Percentiles rank a stretch among this genome's conserved stretches.
Evolutionary conservation across 495 filamentous ascomycete genomes (phyloP).

Genomic region (Collariella sp.): DNA sequence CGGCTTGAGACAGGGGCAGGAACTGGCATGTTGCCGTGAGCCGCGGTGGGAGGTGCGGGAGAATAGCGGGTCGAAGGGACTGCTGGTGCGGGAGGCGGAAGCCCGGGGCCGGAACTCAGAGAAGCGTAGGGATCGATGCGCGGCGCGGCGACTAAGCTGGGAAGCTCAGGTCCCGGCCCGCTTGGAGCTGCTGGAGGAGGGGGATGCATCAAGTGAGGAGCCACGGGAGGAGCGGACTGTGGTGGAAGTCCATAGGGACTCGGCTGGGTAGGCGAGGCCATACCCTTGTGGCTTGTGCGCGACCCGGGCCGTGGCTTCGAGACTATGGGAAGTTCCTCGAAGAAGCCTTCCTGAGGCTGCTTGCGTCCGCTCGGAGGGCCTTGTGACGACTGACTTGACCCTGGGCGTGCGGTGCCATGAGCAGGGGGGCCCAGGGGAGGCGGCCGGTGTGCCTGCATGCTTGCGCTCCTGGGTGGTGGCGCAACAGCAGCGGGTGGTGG

Average conservation of each 20-base stretch:
- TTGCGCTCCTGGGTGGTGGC: conserved; percentile 53
- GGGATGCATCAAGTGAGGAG: conserved; percentile 10
- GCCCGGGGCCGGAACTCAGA: conserved; percentile 33
- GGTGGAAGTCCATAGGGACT: conserved; percentile 27
- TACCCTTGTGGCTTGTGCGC: conserved; percentile 28
- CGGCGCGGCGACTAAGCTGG: conserved; percentile 46
- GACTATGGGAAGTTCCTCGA: conserved; percentile 74
- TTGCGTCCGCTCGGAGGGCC: conserved; percentile 21
- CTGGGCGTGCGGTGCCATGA: conserved; percentile 24
- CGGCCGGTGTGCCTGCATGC: conserved; percentile 40
- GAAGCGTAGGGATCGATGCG: conserved; percentile 55
- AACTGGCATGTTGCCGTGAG: conserved; percentile 25
- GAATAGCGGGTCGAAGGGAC: conserved; percentile 46
- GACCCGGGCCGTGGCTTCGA: conserved; percentile 48
- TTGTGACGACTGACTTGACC: conserved; percentile 28
- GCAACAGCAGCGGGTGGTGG: conserved; percentile 37
- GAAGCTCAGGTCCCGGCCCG: conserved; percentile 20
- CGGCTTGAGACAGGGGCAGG: conserved; percentile 37
- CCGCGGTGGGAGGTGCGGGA: conserved; percentile 45
- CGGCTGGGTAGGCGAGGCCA: conserved; percentile 33
- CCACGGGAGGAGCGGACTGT: conserved; percentile 23
- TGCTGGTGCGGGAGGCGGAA: conserved; percentile 35
- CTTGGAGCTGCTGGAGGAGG: conserved; percentile 22
- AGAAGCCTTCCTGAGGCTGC: conserved; percentile 53
- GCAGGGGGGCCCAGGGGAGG: conserved; percentile 28